Evolutionary conservation across 192 early-diverging fungal species (phyloP), one percentile per base, ranked within the genome.

Genomic region (Backusella mclennaniae): DNA sequence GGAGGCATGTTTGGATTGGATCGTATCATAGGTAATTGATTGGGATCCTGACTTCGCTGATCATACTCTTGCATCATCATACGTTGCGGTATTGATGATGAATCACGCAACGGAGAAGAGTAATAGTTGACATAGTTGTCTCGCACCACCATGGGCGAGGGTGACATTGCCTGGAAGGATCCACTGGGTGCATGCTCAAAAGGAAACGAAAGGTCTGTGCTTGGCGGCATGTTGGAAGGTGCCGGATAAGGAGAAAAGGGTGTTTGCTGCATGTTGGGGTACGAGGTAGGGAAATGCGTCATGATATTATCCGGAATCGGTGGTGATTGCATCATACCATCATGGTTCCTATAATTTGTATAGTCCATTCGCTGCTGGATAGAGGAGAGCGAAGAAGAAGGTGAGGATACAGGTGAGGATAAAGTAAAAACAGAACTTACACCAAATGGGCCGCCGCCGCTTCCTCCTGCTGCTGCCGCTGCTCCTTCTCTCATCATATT

Each of bases 361-460:
- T 69, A 69, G 19, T 69, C 68, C 12, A 69, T 69, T 38, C 68
- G 35, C 35, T 69, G 68, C 36, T 69, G 68, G 19, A 69, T 69
- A 14, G 56, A 63, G 9, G 56, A 38, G n/a, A 23, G 9, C 4
- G 68, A 69, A 21, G 68, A 69, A 21, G 68, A 19, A 12, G 38
- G 38, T 38, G 74, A 31, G 44, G 46, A 56, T 46, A 67, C 39
- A 63, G 56, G 56, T 63, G 56, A 63, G 21, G 56, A 63, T 63
- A 63, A 29, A 63, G 21, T 63, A 63, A 35, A 63, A 26, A 63
- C 56, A 26, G 56, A 63, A 63, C 26, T 63, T 63, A 63, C 56
- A 63, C 56, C 56, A 63, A 63, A 63, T 29, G 56, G 56, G 9
- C 56, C 53, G 7, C 53, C 56, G n/a, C 21, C 21, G 19, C 49